These are phyloP conservation scores for Picochlorum sp. DNA, from an alignment of 139 green algal genomes.

Conservation along the genomic window DNA sequence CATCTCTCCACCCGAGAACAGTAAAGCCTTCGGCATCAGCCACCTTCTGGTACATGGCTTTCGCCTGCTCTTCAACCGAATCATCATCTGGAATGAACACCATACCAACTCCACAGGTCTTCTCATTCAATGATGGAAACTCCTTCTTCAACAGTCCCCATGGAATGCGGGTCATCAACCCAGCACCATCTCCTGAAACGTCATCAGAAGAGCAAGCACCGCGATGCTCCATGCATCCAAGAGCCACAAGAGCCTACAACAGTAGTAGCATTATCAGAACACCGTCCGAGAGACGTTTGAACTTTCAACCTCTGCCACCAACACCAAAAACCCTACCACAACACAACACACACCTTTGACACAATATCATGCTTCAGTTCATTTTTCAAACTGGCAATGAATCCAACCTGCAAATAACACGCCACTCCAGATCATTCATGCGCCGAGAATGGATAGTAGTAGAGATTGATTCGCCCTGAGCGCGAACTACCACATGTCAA, in stretches of 20 bases:
- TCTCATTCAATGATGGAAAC: slow-evolving; percentile 40
- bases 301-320: background rate
- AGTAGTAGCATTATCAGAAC: too few species aligned
- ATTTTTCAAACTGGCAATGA: slow-evolving; percentile 90
- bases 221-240: slow-evolving; percentile 99
- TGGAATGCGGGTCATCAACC: slow-evolving; percentile 96
- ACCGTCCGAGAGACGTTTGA: too few species aligned
- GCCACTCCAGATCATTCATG: too few species aligned
- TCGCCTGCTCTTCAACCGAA: slow-evolving; percentile 50
- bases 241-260: slow-evolving; percentile 72
- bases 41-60: slow-evolving; percentile 66
- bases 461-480: background rate
- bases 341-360: slow-evolving; percentile 50
- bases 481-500: background rate
- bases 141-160: slow-evolving; percentile 85
- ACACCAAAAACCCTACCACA: background rate
- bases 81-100: slow-evolving; percentile 93
- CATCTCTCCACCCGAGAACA: slow-evolving; percentile 86
- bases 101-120: slow-evolving; percentile 85
- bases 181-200: slow-evolving; percentile 93
- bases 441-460: background rate
- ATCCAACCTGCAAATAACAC: slow-evolving; percentile 67
- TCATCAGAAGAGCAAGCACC: slow-evolving; percentile 94
- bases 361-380: slow-evolving; percentile 84
- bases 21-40: slow-evolving; percentile 65